These are phyloP conservation scores for Quercus dentata DNA, from an alignment of 306 rosid species.

Conservation along the genomic window DNA sequence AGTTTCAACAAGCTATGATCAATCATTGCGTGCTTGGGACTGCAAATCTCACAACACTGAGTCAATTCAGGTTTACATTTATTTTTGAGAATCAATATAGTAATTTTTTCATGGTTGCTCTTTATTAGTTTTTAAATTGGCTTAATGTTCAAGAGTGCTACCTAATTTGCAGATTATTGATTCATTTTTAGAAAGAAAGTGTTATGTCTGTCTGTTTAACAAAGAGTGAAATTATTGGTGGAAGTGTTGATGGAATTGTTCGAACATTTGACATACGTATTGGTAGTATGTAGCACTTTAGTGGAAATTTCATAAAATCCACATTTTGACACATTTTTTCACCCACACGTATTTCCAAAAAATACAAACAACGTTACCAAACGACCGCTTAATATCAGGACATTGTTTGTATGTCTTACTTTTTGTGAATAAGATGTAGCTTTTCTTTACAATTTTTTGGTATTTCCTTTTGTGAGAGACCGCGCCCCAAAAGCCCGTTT, in stretches of 20 bases:
- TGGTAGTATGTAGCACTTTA: conserved; percentile 47
- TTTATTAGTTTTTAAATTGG: conserved; percentile 13
- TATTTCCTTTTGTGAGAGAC: background rate
- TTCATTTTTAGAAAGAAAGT: conserved; percentile 79
- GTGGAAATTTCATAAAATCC: background rate
- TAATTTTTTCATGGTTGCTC: background rate
- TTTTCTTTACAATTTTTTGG: background rate
- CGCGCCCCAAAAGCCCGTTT: too few species aligned
- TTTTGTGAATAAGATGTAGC: background rate
- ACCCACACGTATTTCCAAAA: too few species aligned
- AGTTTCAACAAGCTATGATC: conserved; percentile 92
- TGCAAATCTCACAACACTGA: conserved; percentile 90
- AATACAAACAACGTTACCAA: too few species aligned
- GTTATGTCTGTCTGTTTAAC: conserved; percentile 89
- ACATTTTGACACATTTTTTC: background rate
- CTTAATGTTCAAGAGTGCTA: conserved; percentile 18
- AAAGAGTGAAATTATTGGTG: conserved; percentile 83
- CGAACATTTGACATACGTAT: conserved; percentile 83
- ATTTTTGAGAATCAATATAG: too few species aligned
- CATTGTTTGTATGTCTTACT: background rate
- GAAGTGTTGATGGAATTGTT: conserved; percentile 96
- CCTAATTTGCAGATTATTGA: conserved; percentile 70
- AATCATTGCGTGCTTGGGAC: conserved; percentile 93
- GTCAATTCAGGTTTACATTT: conserved; percentile 65
- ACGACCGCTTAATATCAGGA: background rate